These are phyloP conservation scores for Parsonsia alboflavescens DNA, from an alignment of 257 asterid species.

Conservation along the genomic window DNA sequence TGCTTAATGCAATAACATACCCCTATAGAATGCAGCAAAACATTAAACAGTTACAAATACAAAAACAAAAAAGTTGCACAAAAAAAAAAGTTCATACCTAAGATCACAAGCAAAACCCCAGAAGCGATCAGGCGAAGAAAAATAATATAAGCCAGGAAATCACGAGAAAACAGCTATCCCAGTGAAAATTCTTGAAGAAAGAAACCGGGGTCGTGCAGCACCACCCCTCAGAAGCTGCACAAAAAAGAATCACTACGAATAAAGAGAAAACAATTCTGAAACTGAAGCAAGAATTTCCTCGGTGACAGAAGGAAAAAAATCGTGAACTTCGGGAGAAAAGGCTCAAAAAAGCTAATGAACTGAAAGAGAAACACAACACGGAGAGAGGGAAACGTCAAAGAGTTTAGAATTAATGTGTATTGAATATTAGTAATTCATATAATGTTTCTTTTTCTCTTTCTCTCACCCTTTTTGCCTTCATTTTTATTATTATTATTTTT, in stretches of 20 bases:
- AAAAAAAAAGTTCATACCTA: constrained; percentile 3
- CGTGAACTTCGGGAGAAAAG: constrained; percentile 2
- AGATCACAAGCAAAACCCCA: constrained; percentile 5
- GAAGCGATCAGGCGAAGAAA: neutral
- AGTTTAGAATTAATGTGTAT: neutral
- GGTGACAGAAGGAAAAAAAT: constrained; percentile 4
- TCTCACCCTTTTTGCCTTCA: no score
- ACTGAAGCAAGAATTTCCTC: neutral
- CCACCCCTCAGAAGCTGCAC: neutral
- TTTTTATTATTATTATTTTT: no score
- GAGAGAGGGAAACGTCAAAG: constrained; percentile 10
- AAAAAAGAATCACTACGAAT: neutral
- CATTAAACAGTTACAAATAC: neutral
- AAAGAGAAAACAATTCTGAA: constrained; percentile 5
- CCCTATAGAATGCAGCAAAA: neutral
- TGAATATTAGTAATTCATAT: no score
- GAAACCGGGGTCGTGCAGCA: constrained; percentile 2
- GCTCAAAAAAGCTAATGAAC: constrained; percentile 12
- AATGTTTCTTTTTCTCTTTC: no score
- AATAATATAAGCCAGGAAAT: neutral
- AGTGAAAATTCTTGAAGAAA: constrained; percentile 14
- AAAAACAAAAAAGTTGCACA: neutral
- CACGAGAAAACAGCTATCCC: constrained; percentile 16
- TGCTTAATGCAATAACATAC: neutral
- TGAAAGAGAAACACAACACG: neutral